Base-by-base conservation (phyloP, 208 protist species). In the Acanthamoeba triangularis region DNA sequence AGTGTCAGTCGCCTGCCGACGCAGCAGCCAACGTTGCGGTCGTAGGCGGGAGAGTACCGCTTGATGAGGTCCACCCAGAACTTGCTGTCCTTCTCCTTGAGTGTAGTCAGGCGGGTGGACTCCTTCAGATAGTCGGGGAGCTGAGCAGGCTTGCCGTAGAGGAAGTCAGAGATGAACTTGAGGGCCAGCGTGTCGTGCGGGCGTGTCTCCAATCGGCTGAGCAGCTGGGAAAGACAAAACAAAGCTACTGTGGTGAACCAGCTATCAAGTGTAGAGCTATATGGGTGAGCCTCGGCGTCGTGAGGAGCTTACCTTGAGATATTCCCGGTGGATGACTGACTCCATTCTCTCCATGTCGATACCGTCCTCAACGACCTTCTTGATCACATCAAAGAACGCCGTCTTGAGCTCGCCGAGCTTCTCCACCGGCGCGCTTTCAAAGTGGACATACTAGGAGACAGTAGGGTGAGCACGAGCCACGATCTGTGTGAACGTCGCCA, bases 271-370 rank as follows among this genome's bases (percentile, higher is more conserved):
- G n/a, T n/a, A n/a, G n/a, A n/a, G n/a, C n/a, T n/a, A n/a, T n/a
- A n/a, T n/a, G n/a, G n/a, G n/a, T n/a, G n/a, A 52, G 49, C 49
- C 11, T 52, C 11, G 49, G n/a, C n/a, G n/a, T n/a, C 49, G 49
- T 52, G 49, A 4, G 7, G 49, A 52, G 44, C 20, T 1, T 90
- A 95, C 44, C 35, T 95, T 88, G 23, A 96, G 54, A 49, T 72
- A 72, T 44, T 76, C 23, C 30, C 80, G 54, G 33, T 96, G 59
- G 11, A 96, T 96, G 28, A 96, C 63, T 5, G 44, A 47, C 37
- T 25, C 63, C 65, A 96, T 96, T 4, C 94, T 16, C 20, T 96
- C 54, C 94, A 96, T 95, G 91, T 96, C 96, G 37, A 96, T 67
- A 49, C 88, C 85, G 10, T 80, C 35, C 28, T 96, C 54, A 1